Evolutionary conservation across 1,284 basidiomycete genomes (phyloP).

Genomic region (Cystobasidiaceae sp.): DNA sequence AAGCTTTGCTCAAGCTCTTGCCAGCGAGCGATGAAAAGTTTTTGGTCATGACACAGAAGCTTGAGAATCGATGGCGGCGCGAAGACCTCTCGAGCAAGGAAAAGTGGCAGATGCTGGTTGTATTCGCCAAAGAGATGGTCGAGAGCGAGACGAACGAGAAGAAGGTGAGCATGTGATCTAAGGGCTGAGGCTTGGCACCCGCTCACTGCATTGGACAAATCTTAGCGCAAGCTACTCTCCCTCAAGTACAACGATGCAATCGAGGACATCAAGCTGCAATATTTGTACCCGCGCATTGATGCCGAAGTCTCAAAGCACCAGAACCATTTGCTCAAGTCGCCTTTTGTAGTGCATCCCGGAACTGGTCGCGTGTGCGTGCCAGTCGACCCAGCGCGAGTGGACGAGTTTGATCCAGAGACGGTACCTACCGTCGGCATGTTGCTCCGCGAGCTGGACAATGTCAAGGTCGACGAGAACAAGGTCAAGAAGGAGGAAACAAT

Average conservation of each 20-base stretch:
- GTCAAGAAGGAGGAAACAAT: constrained; percentile 41
- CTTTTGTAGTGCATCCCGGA: constrained; percentile 94
- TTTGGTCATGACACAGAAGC: constrained; percentile 35
- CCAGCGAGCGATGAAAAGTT: constrained; percentile 53
- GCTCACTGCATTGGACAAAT: neutral
- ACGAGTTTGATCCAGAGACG: constrained; percentile 73
- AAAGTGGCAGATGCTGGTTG: constrained; percentile 67
- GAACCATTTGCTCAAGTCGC: constrained; percentile 96
- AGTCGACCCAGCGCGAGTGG: constrained; percentile 69
- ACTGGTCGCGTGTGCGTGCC: constrained; percentile 93
- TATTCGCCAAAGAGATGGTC: constrained; percentile 42
- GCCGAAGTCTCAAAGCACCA: constrained; percentile 95
- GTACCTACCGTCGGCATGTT: constrained; percentile 85
- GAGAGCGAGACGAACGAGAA: constrained; percentile 35
- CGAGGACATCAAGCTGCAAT: constrained; percentile 87
- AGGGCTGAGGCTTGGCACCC: too few relatives aligned
- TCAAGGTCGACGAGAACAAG: constrained; percentile 50
- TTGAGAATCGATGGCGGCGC: constrained; percentile 62
- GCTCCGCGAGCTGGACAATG: constrained; percentile 64
- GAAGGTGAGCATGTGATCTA: neutral
- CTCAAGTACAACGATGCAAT: constrained; percentile 52
- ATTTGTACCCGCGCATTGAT: constrained; percentile 94
- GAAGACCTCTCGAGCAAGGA: constrained; percentile 56
- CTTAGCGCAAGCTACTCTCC: constrained; percentile 15
- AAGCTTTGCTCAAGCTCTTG: constrained; percentile 67